Base-by-base conservation (phyloP, 2,329 filamentous ascomycete species). In the Aspergillus pseudoterreus region DNA sequence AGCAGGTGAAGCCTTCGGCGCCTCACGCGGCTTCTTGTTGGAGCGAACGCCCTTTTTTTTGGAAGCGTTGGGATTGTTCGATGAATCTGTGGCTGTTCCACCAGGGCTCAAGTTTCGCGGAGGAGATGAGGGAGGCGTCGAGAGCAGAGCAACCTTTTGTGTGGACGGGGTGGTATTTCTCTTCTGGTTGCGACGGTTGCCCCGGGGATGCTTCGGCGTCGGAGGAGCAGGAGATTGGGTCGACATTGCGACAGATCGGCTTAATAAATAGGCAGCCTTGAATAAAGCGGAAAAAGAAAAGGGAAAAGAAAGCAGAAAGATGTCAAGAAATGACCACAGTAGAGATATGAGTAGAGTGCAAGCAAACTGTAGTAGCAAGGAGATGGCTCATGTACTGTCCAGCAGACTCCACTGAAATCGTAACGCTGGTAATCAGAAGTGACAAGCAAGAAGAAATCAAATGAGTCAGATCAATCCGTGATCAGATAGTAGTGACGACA, bases 191-290 rank as follows among this genome's bases (percentile, higher is more conserved):
- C 64, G 66, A 51, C 68, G 65, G 51, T 64, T 61, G 54, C 68
- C 73, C 52, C 70, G 70, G 55, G 65, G 53, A 39, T 63, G 68
- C 57, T 73, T 73, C 5, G 72, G 67, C 35, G 72, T 69, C 43
- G 65, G 61, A 60, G 71, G 68, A 50, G 66, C 62, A 41, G 66
- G 61, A 39, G 61, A 60, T 63, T 70, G 70, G 44, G 73, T 67
- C 63, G 76, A 75, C 77, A 79, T 80, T 56, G 56, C 60, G 63
- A 67, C 60, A 42, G 56, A 49, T 66, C 66, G 71, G 71, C 71
- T 77, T 75, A 72, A 75, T 72, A 77, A 76, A 78, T 78, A 77
- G 65, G 69, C 73, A 75, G 73, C 73, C 74, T 67, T 63, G 57
- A 63, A 61, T 64, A 57, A 61, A 58, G 62, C 57, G 62, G 55